Conservation (phyloP, 306 rosid genomes). For the Arachis hypogaea region DNA sequence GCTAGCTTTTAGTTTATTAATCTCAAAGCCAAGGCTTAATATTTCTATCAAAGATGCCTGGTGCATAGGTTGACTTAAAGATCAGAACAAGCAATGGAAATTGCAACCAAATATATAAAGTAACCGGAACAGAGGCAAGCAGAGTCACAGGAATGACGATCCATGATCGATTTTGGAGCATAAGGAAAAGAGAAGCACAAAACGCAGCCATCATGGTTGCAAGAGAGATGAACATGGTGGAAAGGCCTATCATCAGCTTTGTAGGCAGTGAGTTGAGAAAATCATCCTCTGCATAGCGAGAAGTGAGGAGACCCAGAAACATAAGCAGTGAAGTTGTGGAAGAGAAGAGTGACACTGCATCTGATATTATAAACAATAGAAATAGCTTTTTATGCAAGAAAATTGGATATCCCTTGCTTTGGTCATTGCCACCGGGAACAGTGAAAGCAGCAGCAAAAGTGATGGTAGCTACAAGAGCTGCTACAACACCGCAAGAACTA, state of each 20-base stretch:
- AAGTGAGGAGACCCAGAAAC: slow-evolving; percentile 1
- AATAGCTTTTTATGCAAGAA: background rate
- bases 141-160: background rate
- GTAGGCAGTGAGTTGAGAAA: too few species aligned
- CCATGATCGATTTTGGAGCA: background rate
- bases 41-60: background rate
- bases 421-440: too few species aligned
- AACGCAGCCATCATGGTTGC: slow-evolving; percentile 17
- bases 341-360: background rate
- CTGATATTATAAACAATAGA: background rate
- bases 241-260: background rate
- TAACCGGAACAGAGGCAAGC: slow-evolving; percentile 8
- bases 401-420: too few species aligned
- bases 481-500: too few species aligned
- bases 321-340: slow-evolving; percentile 21
- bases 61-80: background rate
- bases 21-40: background rate
- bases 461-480: too few species aligned
- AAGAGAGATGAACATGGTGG: background rate
- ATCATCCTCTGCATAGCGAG: background rate
- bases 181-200: background rate
- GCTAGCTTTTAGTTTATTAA: too few species aligned
- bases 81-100: slow-evolving; percentile 7
- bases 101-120: background rate
- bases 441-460: too few species aligned